Evolutionary conservation across 306 rosid genomes (phyloP), one percentile per base, ranked within the genome.

Genomic region (Citrullus colocynthis): DNA sequence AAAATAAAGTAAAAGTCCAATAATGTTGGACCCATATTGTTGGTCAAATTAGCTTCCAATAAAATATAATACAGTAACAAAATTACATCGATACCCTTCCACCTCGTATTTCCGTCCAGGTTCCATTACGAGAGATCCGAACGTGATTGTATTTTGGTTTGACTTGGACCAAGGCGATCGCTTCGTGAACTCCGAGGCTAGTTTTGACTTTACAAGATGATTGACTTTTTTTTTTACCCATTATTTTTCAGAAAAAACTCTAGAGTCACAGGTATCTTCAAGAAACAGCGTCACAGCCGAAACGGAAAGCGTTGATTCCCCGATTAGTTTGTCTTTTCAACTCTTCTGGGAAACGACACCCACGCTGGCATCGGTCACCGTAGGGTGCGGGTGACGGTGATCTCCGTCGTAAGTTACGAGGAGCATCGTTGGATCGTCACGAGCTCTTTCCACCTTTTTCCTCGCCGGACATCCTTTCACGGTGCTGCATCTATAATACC

Each of bases 401-500:
- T 86, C 89, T 0, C 79, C 83, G 37, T 86, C 87, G 84, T 86
- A 86, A 28, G 89, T 86, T 36, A 86, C 87, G 77, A 86, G 60
- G 17, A 86, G 84, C 87, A 84, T 84, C 9, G 82, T 14, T 20
- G 89, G 85, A 66, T 86, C 81, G 58, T 86, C 89, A 5, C 34
- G 73, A 0, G 90, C 96, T 17, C 96, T 75, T 85, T 93, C 96
- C 59, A 93, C 98, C 81, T 90, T 93, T 86, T 93, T 93, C 59
- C 88, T 91, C 13, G 98, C 98, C 17, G 96, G 94, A 79, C 98
- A 93, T 0, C 91, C 96, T 81, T 88, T 88, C 6, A 85, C 90
- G 57, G 83, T 89, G 39, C 96, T 93, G 77, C 98, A 93, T 88
- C 79, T 90, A 34, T 93, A 93, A 75, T 93, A 93, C 1, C 94